Conservation (phyloP, 129 eudicot genomes). For the Logfia minima region DNA sequence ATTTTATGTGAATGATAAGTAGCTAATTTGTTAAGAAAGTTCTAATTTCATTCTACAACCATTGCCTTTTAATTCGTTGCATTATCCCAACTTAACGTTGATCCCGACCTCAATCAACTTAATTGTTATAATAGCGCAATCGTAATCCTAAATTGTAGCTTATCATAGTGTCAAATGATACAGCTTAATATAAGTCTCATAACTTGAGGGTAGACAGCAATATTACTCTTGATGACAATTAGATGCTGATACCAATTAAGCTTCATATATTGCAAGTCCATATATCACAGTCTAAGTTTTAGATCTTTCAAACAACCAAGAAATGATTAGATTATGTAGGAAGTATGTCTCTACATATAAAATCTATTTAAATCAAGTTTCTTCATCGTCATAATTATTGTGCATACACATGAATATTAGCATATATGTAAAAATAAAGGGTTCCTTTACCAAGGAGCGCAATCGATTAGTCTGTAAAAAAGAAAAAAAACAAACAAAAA, state of each 20-base stretch:
- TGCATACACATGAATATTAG: slow-evolving; percentile 7
- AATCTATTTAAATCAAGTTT: slow-evolving; percentile 18
- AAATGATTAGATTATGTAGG: background rate
- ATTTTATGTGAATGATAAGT: no score
- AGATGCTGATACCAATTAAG: background rate
- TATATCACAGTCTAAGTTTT: background rate
- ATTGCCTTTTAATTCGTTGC: no score
- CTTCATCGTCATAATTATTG: slow-evolving; percentile 17
- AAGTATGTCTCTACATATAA: slow-evolving; percentile 18
- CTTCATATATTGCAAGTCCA: slow-evolving; percentile 22
- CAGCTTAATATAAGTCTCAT: no score
- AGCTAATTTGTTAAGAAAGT: no score
- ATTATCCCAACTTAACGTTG: no score
- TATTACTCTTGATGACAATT: background rate
- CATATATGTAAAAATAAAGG: slow-evolving; percentile 12
- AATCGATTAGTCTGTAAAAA: slow-evolving; percentile 42
- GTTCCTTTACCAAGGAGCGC: slow-evolving; percentile 6
- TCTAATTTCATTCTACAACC: no score
- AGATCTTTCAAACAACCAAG: slow-evolving; percentile 7
- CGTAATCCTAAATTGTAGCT: background rate
- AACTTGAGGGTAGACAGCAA: no score
- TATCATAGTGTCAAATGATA: no score
- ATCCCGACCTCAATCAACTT: no score
- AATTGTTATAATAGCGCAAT: no score
- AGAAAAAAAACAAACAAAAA: background rate